Conservation (phyloP, 169 alveolate genomes). For the Eimeria tenella region DNA sequence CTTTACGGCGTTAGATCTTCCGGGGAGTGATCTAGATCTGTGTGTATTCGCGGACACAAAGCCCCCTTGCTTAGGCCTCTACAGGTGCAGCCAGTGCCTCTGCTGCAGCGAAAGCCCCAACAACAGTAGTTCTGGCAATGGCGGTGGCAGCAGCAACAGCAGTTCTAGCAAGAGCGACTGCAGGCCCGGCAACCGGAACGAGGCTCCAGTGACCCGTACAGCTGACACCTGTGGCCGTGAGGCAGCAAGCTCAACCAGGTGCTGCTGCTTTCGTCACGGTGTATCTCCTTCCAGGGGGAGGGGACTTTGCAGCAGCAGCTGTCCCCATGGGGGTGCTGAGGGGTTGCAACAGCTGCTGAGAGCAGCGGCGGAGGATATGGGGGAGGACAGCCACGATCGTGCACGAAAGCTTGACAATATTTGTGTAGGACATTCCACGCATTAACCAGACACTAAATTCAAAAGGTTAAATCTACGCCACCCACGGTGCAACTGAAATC, state of each 20-base stretch:
- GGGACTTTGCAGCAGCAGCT: slow-evolving; percentile 44
- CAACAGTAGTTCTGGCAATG: neutral
- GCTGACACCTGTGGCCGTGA: neutral
- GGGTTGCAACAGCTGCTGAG: neutral
- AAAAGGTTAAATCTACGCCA: too few relatives aligned
- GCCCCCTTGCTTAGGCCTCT: slow-evolving; percentile 14
- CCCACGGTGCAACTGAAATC: too few relatives aligned
- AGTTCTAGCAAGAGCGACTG: neutral
- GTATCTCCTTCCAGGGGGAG: neutral
- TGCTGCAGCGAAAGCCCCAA: slow-evolving; percentile 50
- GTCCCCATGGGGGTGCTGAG: slow-evolving; percentile 31
- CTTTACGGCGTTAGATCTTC: neutral
- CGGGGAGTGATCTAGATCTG: slow-evolving; percentile 57
- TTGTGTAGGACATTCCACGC: neutral
- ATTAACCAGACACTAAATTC: neutral
- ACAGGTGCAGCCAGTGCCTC: slow-evolving; percentile 29
- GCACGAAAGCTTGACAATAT: neutral
- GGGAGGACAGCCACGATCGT: neutral
- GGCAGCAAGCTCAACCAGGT: neutral
- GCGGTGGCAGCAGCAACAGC: neutral
- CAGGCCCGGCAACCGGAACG: neutral
- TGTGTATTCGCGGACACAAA: slow-evolving; percentile 2
- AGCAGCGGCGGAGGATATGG: neutral
- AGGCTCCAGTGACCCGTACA: neutral
- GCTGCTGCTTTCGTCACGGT: slow-evolving; percentile 29